Evolutionary conservation across 768 basidiomycete species (phyloP), one percentile per base, ranked within the genome.

Genomic region (Sarcodon sp.): DNA sequence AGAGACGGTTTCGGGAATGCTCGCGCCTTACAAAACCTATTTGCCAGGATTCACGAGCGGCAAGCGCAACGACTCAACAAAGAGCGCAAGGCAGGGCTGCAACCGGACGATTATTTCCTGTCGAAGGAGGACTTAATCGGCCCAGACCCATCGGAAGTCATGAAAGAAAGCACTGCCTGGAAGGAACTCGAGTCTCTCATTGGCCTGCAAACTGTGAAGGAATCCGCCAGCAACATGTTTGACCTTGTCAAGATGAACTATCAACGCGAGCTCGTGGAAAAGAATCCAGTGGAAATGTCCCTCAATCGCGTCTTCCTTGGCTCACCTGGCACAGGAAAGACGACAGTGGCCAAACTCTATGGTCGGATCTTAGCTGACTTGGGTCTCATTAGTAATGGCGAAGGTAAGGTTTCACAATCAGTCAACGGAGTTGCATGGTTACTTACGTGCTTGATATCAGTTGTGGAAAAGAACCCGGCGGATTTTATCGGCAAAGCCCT

Each of bases 271-370:
- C 62, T 84, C 44, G 47, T 55, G 38, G 80, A 83, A 53, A 64
- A 70, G 54, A 66, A 73, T 32, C 77, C 76, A 0, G 46, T 79
- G 13, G 64, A 69, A 41, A 57, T 77, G 37, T 74, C 79, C 7
- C 66, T 84, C 50, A 83, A 84, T 51, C 73, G 76, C 12, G 74
- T 79, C 0, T 83, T 84, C 61, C 55, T 80, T 31, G 83, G 83
- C 1, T 73, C 75, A 9, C 82, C 82, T 6, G 82, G 82, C 3
- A 83, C 82, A 0, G 82, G 82, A 0, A 85, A 84, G 58, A 85
- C 82, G 1, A 77, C 77, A 0, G 81, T 85, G 0, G 81, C 78
- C 0, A 76, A 74, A 54, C 56, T 81, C 4, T 85, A 84, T 52
- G 83, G 83, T 0, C 70, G 72, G 49, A 76, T 83, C 43, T 59